phyloP scores from a whole-genome alignment of 148 eudicot species.

The Mesembryanthemum crystallinum region DNA sequence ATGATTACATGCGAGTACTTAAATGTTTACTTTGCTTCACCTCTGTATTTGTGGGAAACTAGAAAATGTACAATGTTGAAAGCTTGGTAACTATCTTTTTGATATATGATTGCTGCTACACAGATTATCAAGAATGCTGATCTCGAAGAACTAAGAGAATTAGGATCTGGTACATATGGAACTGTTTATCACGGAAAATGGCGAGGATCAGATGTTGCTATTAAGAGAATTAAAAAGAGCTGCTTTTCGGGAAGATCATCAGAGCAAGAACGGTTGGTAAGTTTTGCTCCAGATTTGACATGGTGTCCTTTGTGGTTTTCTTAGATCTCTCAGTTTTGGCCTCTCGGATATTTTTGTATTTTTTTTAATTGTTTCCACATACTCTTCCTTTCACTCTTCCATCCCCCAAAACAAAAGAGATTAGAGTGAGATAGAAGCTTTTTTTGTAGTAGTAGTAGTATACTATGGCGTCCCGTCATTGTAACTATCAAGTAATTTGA shows the following conservation, averaged over 20 bases:
- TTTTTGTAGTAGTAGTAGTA: conserved; percentile 5
- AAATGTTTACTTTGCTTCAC: not conserved
- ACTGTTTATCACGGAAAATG: conserved; percentile 96
- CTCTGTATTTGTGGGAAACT: conserved; percentile 7
- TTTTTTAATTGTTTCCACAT: no score
- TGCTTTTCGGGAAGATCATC: conserved; percentile 93
- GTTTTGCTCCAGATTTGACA: conserved; percentile 15
- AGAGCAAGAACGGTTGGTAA: conserved; percentile 88
- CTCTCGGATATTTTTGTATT: no score
- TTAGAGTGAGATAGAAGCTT: not conserved
- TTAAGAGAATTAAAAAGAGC: conserved; percentile 83
- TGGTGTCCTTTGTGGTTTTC: not conserved
- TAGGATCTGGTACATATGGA: conserved; percentile 97
- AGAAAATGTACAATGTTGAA: not conserved
- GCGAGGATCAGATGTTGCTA: conserved; percentile 97
- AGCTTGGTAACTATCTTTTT: conserved; percentile 9
- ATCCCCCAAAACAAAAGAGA: not conserved
- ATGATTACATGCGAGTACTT: not conserved
- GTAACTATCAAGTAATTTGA: conserved; percentile 7
- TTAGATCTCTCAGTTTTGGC: not conserved
- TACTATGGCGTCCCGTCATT: not conserved
- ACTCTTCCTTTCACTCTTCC: not conserved
- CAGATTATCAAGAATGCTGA: conserved; percentile 86
- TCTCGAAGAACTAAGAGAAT: conserved; percentile 83
- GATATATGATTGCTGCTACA: conserved; percentile 25